Evolutionary conservation across 228 moss, liverwort and hornwort genomes (phyloP).

Genomic region (Sphagnum magellanicum): DNA sequence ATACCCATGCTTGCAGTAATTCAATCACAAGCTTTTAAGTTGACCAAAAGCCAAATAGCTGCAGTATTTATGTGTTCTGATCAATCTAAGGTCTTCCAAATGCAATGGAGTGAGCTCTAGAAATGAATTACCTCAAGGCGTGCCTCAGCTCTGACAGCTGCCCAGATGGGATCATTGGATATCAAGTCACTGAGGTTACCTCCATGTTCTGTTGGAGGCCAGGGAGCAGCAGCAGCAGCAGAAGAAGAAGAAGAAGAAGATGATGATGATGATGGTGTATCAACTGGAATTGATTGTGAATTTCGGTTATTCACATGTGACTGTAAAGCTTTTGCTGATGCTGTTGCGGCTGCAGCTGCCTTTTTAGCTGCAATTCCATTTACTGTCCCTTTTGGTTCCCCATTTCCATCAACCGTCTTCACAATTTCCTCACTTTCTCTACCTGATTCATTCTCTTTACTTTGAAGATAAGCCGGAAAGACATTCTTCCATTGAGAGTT

Average conservation of each 20-base stretch:
- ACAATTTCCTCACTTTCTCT: constrained; percentile 49
- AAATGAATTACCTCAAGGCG: constrained; percentile 66
- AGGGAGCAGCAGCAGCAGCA: constrained; percentile 7
- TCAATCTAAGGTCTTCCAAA: background rate
- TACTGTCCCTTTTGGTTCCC: constrained; percentile 39
- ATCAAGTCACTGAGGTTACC: constrained; percentile 65
- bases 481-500: constrained; percentile 79
- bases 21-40: too few species aligned
- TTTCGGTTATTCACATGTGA: constrained; percentile 60
- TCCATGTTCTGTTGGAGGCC: constrained; percentile 37
- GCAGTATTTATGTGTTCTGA: background rate
- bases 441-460: constrained; percentile 64
- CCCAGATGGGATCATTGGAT: constrained; percentile 88
- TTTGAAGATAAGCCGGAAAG: constrained; percentile 89
- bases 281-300: constrained; percentile 40
- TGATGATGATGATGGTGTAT: constrained; percentile 48
- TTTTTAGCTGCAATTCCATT: constrained; percentile 63
- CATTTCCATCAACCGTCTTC: constrained; percentile 35
- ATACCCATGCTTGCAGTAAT: background rate
- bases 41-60: background rate
- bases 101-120: background rate
- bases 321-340: constrained; percentile 74
- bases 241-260: too few species aligned
- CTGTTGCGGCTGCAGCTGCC: constrained; percentile 89
- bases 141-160: constrained; percentile 90